phyloP scores from a whole-genome alignment of 2,329 filamentous ascomycete genomes.

The Tricladium varicosporioides region DNA sequence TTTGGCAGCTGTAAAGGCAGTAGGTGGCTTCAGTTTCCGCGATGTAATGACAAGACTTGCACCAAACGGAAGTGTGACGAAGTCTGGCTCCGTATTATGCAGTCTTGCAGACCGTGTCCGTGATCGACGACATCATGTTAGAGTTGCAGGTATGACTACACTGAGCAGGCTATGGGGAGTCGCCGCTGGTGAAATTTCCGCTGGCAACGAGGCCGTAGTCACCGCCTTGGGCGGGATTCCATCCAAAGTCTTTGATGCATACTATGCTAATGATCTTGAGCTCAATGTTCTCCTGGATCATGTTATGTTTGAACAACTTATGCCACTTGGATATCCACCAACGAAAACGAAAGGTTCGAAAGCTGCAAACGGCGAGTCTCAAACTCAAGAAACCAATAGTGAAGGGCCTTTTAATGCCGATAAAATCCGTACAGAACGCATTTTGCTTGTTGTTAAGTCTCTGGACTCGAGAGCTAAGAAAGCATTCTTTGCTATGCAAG shows the following conservation, averaged over 20 bases:
- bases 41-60: conserved; percentile 83
- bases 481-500: conserved; percentile 85
- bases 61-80: conserved; percentile 69
- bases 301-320: conserved; percentile 79
- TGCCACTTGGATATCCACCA: conserved; percentile 86
- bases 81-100: conserved; percentile 73
- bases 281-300: conserved; percentile 82
- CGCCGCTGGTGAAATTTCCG: conserved; percentile 79
- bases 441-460: conserved; percentile 76
- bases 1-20: conserved; percentile 79
- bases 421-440: conserved; percentile 77
- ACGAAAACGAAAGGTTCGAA: conserved; percentile 63
- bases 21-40: conserved; percentile 76
- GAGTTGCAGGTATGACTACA: conserved; percentile 81
- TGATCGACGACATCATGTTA: conserved; percentile 78
- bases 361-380: conserved; percentile 54
- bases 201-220: conserved; percentile 74
- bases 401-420: conserved; percentile 60
- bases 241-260: conserved; percentile 79
- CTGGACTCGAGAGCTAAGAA: conserved; percentile 76
- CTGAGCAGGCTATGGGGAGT: conserved; percentile 92
- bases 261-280: conserved; percentile 86
- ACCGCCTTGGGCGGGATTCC: conserved; percentile 79
- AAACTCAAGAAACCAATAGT: conserved; percentile 44
- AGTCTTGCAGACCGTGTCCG: conserved; percentile 85